Conservation (phyloP, 2,329 filamentous ascomycete genomes). For the Xylariaceae sp. region DNA sequence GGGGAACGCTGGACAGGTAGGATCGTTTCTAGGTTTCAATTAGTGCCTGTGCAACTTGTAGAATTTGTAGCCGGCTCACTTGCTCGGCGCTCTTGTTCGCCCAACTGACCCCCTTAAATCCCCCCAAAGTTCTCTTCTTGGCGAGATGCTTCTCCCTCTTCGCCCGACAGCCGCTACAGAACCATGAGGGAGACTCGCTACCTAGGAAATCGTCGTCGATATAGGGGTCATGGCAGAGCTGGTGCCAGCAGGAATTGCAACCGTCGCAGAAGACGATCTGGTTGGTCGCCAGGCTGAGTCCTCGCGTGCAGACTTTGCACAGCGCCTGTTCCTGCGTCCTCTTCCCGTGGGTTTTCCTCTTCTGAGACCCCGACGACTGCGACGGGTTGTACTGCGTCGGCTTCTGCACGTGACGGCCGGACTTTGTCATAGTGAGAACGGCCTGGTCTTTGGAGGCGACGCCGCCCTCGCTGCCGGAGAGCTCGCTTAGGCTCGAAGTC, state of each 20-base stretch:
- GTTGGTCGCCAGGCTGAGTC: slow-evolving; percentile 72
- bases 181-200: slow-evolving; percentile 70
- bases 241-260: slow-evolving; percentile 80
- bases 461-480: slow-evolving; percentile 33
- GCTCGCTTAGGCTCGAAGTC: slow-evolving; percentile 34
- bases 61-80: slow-evolving; percentile 33
- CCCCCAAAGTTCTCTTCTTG: slow-evolving; percentile 42
- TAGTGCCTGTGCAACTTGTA: slow-evolving; percentile 5
- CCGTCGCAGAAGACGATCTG: slow-evolving; percentile 85
- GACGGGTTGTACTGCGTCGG: slow-evolving; percentile 65
- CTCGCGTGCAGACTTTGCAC: slow-evolving; percentile 73
- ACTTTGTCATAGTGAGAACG: slow-evolving; percentile 71
- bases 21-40: slow-evolving; percentile 53
- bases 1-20: slow-evolving; percentile 65
- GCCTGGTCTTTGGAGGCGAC: slow-evolving; percentile 44
- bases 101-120: slow-evolving; percentile 44
- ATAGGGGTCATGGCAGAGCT: slow-evolving; percentile 76
- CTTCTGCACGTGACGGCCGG: slow-evolving; percentile 71
- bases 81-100: slow-evolving; percentile 42
- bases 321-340: slow-evolving; percentile 62
- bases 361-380: slow-evolving; percentile 41
- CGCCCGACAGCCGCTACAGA: slow-evolving; percentile 63
- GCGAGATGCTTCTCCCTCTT: slow-evolving; percentile 50
- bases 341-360: slow-evolving; percentile 54
- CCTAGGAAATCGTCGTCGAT: slow-evolving; percentile 71